Percentiles rank a stretch among this genome's conserved stretches.
Conservation (phyloP, 805 yeast species). For the Metschnikowia santaceciliae region DNA sequence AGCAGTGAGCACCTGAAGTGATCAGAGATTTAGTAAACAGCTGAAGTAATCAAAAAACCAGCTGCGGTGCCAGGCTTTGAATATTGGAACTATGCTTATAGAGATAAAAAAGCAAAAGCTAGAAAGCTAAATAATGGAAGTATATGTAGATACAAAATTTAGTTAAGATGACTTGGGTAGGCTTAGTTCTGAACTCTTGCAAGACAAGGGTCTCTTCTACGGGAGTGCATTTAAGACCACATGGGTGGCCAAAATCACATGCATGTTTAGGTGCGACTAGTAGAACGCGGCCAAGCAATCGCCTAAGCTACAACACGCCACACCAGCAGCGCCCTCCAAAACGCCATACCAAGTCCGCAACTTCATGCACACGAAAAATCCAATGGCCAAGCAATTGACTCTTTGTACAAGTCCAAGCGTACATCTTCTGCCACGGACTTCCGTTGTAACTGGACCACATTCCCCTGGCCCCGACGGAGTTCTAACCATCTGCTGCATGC, state of each 20-base stretch:
- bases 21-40: not conserved
- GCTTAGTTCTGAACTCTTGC: too few relatives aligned
- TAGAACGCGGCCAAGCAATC: not conserved
- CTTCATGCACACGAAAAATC: not conserved
- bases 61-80: not conserved
- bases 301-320: not conserved
- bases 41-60: not conserved
- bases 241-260: not conserved
- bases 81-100: not conserved
- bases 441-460: not conserved
- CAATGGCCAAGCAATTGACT: not conserved
- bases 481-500: not conserved
- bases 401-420: not conserved
- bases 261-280: not conserved
- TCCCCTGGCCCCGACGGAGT: not conserved
- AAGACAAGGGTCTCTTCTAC: not conserved
- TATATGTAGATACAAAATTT: too few relatives aligned
- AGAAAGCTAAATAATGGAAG: too few relatives aligned
- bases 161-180: too few relatives aligned
- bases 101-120: not conserved
- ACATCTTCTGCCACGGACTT: not conserved
- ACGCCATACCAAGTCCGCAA: not conserved
- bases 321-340: not conserved
- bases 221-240: not conserved
- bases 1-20: conserved; percentile 37